Conservation (phyloP, 352 stramenopile genomes). For the Globisporangium sylvaticum region DNA sequence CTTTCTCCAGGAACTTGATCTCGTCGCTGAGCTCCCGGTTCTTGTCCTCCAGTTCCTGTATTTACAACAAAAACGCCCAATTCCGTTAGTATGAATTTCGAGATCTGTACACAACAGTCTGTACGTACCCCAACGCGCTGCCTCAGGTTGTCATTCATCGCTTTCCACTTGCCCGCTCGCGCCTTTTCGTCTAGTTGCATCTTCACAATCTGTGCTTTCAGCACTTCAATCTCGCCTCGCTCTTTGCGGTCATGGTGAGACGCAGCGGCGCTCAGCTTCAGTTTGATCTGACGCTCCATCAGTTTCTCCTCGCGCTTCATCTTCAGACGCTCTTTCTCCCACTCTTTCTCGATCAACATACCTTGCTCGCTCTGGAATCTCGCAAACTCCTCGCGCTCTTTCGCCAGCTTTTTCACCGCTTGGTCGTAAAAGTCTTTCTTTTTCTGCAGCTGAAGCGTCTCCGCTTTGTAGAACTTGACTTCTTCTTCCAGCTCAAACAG, state of each 20-base stretch:
- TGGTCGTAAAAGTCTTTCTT: conserved; percentile 66
- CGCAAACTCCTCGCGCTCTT: conserved; percentile 46
- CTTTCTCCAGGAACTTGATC: conserved; percentile 75
- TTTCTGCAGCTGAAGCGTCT: conserved; percentile 75
- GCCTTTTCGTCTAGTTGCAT: conserved; percentile 71
- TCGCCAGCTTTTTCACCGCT: conserved; percentile 47
- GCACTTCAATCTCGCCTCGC: conserved; percentile 56
- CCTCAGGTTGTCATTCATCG: conserved; percentile 56
- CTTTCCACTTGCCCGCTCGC: conserved; percentile 57
- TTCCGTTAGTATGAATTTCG: not conserved
- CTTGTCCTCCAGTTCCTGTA: conserved; percentile 71
- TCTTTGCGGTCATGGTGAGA: conserved; percentile 59
- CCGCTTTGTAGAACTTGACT: conserved; percentile 83
- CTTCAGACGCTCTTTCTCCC: conserved; percentile 58
- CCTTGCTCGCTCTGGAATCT: conserved; percentile 52
- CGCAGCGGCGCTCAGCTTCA: conserved; percentile 52
- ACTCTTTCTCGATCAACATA: conserved; percentile 58
- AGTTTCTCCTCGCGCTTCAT: conserved; percentile 73
- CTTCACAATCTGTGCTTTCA: conserved; percentile 83
- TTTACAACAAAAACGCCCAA: not conserved
- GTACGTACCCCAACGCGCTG: conserved; percentile 55
- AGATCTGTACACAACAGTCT: not conserved
- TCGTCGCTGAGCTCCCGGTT: conserved; percentile 70
- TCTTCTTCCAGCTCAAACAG: conserved; percentile 77
- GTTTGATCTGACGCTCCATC: conserved; percentile 69